phyloP scores from a whole-genome alignment of 345 rosid species.

The Gossypium mustelinum region DNA sequence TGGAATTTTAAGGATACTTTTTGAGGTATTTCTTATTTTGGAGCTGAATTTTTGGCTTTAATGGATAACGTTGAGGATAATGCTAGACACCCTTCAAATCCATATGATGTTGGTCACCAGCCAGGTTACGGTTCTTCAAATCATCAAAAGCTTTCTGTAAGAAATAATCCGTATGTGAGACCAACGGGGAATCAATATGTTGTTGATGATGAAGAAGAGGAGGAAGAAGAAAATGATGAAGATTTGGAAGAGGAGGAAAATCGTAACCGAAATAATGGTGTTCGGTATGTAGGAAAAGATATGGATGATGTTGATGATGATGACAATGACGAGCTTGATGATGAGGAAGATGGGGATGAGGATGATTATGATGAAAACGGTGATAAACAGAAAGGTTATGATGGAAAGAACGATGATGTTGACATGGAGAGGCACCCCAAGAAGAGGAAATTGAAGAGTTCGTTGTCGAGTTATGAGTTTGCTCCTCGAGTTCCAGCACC shows the following conservation, averaged over 20 bases:
- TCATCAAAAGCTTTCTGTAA: constrained; percentile 54
- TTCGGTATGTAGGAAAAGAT: constrained; percentile 29
- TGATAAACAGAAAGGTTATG: constrained; percentile 26
- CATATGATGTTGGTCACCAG: constrained; percentile 38
- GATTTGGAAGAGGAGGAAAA: constrained; percentile 37
- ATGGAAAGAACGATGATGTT: constrained; percentile 28
- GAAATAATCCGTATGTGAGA: constrained; percentile 33
- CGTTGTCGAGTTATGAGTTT: constrained; percentile 69
- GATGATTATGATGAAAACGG: constrained; percentile 30
- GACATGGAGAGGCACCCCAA: constrained; percentile 53
- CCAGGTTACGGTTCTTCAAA: constrained; percentile 38
- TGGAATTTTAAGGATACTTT: not conserved
- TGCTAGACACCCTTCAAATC: constrained; percentile 57
- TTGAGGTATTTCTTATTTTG: constrained; percentile 6
- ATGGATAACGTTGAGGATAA: constrained; percentile 84
- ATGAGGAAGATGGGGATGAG: constrained; percentile 22
- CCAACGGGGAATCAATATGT: constrained; percentile 25
- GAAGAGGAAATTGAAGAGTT: constrained; percentile 67
- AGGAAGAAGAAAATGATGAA: constrained; percentile 20
- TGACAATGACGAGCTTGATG: not conserved
- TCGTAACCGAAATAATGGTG: constrained; percentile 38
- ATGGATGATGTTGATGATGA: constrained; percentile 23
- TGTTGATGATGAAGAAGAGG: constrained; percentile 38
- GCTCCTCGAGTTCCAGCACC: constrained; percentile 63
- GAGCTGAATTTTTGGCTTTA: constrained; percentile 21